Conservation (phyloP, 2,329 filamentous ascomycete species). For the Nemania sp. region DNA sequence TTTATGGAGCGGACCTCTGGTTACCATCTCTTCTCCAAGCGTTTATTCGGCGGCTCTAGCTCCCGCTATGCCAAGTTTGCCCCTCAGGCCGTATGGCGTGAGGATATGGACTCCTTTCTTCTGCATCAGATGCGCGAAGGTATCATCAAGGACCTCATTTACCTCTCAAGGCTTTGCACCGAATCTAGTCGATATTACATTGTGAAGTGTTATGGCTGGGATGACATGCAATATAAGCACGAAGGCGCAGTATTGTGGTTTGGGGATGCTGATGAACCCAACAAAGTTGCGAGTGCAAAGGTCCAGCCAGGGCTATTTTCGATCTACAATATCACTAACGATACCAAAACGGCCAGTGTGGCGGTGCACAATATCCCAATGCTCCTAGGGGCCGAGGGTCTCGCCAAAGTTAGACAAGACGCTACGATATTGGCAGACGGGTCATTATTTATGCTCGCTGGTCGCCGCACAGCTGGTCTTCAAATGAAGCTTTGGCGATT, state of each 20-base stretch:
- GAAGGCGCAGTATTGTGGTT: constrained; percentile 55
- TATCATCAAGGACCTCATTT: constrained; percentile 51
- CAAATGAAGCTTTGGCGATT: constrained; percentile 62
- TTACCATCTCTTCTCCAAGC: constrained; percentile 11
- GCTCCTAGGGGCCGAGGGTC: constrained; percentile 55
- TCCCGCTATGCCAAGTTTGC: constrained; percentile 23
- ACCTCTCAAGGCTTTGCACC: constrained; percentile 42
- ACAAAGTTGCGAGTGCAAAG: neutral
- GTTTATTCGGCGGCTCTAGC: constrained; percentile 22
- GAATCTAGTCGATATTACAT: constrained; percentile 45
- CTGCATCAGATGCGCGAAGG: constrained; percentile 55
- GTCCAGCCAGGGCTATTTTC: constrained; percentile 46
- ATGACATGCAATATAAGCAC: constrained; percentile 46
- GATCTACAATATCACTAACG: constrained; percentile 48
- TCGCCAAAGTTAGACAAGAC: constrained; percentile 46
- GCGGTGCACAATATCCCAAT: constrained; percentile 57
- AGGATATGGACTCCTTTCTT: constrained; percentile 61
- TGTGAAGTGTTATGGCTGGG: constrained; percentile 49
- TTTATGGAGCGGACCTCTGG: constrained; percentile 25
- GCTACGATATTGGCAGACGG: constrained; percentile 44
- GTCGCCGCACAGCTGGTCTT: constrained; percentile 48
- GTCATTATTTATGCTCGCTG: constrained; percentile 50
- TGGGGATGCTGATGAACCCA: constrained; percentile 17
- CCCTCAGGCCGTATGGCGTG: constrained; percentile 49
- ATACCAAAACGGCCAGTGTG: constrained; percentile 45